Base-by-base conservation (phyloP, 192 early-diverging fungal genomes). In the Backusella liffmaniae region DNA sequence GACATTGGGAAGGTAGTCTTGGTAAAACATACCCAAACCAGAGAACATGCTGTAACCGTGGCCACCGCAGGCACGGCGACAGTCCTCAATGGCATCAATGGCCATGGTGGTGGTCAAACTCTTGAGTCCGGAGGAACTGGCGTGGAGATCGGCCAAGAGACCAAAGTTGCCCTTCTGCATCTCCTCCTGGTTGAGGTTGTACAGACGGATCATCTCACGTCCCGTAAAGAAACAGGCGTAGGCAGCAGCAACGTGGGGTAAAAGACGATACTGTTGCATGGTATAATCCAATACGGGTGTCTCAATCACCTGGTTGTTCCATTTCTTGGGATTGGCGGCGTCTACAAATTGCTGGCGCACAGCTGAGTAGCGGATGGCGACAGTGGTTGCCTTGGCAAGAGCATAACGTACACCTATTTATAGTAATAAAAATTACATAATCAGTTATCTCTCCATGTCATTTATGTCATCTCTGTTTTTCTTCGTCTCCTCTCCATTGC, bases 1-100 rank as follows among this genome's bases (percentile, higher is more conserved):
- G 53, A 89, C 89, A 71, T 92, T 93, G 16, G 92, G 92, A 32
- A 90, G 86, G 65, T 88, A 86, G 76, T 95, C 90, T 78, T 87
- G 87, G 35, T 89, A 89, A 80, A 93, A 87, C 62, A 87, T 82
- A 35, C 85, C 86, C 13, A 95, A 84, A 1, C 94, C 94, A 46
- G 90, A 90, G 85, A 92, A 93, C 67, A 82, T 83, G 36, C 91
- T 91, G 81, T 90, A 95, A 4, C 92, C 94, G 39, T 95, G 92
- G 36, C 94, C 93, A 78, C 93, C 93, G 78, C 90, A 91, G 16
- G 89, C 90, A 36, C 91, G 90, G 26, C 92, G 76, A 76, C 92
- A 91, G 26, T 90, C 90, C 67, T 95, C 94, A 73, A 95, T 91
- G 36, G 91, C 88, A 23, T 84, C 85, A n/a, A 91, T 80, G 12